Percentiles rank a stretch among this genome's conserved stretches.
Conservation (phyloP, 352 stramenopile genomes). For the Thraustochytrium striatum region DNA sequence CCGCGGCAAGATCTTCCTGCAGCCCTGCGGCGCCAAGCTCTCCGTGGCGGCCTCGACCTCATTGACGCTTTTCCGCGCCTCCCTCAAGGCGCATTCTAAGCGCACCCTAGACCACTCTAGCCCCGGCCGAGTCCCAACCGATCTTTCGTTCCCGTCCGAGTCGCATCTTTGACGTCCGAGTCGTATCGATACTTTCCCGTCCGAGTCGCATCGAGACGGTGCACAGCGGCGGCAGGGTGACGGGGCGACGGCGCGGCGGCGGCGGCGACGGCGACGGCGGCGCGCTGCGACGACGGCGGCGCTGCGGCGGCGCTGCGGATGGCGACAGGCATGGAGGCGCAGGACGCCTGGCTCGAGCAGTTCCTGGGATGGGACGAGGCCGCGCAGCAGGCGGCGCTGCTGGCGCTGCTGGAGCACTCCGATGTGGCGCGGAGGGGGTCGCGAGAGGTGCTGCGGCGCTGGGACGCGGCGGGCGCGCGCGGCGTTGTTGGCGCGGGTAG, state of each 20-base stretch:
- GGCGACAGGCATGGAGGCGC: too few species aligned
- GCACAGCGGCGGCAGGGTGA: background rate
- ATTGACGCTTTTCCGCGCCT: conserved; percentile 24
- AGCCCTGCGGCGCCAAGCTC: conserved; percentile 1
- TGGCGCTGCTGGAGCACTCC: background rate
- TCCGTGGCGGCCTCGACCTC: conserved; percentile 3
- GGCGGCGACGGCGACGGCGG: background rate
- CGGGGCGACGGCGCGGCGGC: background rate
- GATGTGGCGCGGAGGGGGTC: background rate
- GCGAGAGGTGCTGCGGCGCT: background rate
- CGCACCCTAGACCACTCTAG: too few species aligned
- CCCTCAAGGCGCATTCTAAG: conserved; percentile 37
- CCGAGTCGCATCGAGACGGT: too few species aligned
- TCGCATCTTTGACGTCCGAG: too few species aligned
- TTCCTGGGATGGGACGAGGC: background rate
- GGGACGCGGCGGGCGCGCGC: background rate
- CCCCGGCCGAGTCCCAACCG: too few species aligned
- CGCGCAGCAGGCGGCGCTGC: background rate
- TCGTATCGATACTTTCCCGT: too few species aligned
- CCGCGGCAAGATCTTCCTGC: conserved; percentile 39
- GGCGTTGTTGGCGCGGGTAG: background rate
- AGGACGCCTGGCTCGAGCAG: background rate
- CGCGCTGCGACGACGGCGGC: too few species aligned
- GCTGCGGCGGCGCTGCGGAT: too few species aligned
- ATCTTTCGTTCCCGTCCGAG: too few species aligned